Percentiles rank a stretch among this genome's conserved stretches.
These are phyloP conservation scores for Aleurites moluccanus DNA, from an alignment of 441 rosid genomes.

Conservation along the genomic window DNA sequence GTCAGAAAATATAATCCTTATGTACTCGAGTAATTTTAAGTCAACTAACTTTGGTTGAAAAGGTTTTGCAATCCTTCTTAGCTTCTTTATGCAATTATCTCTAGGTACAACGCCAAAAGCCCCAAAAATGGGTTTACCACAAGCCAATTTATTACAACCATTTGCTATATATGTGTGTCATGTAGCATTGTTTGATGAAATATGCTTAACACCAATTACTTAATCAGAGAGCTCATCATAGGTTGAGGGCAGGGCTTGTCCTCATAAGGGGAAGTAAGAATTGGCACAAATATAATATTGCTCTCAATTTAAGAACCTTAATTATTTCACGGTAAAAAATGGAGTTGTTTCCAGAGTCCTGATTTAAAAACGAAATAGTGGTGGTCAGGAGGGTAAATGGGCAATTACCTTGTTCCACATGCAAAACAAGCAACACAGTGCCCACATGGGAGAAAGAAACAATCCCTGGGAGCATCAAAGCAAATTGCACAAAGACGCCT, in stretches of 20 bases:
- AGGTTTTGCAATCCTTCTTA: background rate
- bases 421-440: slow-evolving; percentile 88
- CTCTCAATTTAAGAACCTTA: background rate
- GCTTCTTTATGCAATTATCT: background rate
- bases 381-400: background rate
- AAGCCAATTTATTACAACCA: background rate
- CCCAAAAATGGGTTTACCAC: background rate
- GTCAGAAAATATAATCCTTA: background rate
- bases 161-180: background rate
- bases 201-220: background rate
- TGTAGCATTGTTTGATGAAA: background rate
- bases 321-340: background rate
- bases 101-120: background rate
- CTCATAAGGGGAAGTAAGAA: background rate
- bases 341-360: background rate
- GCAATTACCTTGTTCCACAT: slow-evolving; percentile 81
- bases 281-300: background rate
- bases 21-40: background rate
- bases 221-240: background rate
- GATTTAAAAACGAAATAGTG: background rate
- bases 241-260: slow-evolving; percentile 1
- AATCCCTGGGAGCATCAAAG: slow-evolving; percentile 96
- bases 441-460: slow-evolving; percentile 99
- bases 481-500: slow-evolving; percentile 92
- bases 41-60: background rate